Evolutionary conservation across 805 yeast species (phyloP).

Genomic region (Ascoidea rubescens): DNA sequence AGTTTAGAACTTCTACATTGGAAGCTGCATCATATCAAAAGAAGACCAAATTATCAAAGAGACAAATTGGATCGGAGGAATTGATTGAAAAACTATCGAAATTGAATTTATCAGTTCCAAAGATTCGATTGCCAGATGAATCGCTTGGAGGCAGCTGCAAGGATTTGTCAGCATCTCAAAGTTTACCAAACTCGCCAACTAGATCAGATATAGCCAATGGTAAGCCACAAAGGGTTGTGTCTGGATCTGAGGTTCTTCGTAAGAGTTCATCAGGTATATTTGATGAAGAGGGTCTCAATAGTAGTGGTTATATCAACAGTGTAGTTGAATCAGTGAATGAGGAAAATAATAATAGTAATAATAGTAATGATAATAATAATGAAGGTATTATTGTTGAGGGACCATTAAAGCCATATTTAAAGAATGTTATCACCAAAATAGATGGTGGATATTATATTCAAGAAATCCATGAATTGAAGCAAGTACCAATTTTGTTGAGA

Average conservation of each 20-base stretch:
- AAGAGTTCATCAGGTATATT: neutral
- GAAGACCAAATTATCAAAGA: neutral
- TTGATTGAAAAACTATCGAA: conserved; percentile 33
- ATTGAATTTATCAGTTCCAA: conserved; percentile 38
- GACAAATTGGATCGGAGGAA: conserved; percentile 20
- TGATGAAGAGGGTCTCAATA: neutral
- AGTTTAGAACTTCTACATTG: conserved; percentile 54
- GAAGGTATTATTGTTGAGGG: conserved; percentile 14
- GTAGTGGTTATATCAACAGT: neutral
- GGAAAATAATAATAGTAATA: no score
- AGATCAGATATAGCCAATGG: conserved; percentile 1
- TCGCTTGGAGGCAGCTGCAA: conserved; percentile 4
- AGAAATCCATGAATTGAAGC: conserved; percentile 63
- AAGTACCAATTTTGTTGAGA: conserved; percentile 73
- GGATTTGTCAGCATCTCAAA: neutral
- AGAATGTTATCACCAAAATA: conserved; percentile 38
- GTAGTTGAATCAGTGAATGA: no score
- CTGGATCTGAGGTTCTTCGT: conserved; percentile 2
- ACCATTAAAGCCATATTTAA: conserved; percentile 43
- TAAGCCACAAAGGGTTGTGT: conserved; percentile 1
- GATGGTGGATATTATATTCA: conserved; percentile 60
- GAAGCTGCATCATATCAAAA: conserved; percentile 56
- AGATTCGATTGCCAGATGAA: conserved; percentile 18
- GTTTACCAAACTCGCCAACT: conserved; percentile 13
- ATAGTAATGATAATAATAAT: no score